A percentile compares a stretch with the other conserved stretches of the same genome.
These are phyloP conservation scores for Metschnikowia lachancei DNA, from an alignment of 805 yeast species.

Conservation along the genomic window DNA sequence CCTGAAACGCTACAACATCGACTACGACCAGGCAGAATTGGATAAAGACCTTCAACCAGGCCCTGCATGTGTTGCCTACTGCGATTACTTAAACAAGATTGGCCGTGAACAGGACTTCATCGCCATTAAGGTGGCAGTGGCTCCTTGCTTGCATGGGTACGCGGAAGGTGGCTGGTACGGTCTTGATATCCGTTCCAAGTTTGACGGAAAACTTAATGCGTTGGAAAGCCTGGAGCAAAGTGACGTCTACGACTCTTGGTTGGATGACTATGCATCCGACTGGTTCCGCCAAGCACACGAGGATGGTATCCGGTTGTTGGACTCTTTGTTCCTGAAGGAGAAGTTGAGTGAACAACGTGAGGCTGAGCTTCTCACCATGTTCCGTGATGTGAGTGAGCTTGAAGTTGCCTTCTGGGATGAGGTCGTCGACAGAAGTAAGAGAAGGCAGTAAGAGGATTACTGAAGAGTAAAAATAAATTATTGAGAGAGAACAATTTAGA, in stretches of 20 bases:
- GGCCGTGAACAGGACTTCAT: slow-evolving; percentile 57
- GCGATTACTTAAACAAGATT: slow-evolving; percentile 54
- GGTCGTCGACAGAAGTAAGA: slow-evolving; percentile 17
- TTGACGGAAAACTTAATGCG: slow-evolving; percentile 23
- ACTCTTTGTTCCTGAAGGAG: slow-evolving; percentile 33
- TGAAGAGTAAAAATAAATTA: too few species aligned
- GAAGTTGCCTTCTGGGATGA: slow-evolving; percentile 73
- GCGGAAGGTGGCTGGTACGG: slow-evolving; percentile 51
- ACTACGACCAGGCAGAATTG: slow-evolving; percentile 35
- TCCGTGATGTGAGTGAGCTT: slow-evolving; percentile 54
- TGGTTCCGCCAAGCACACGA: slow-evolving; percentile 55
- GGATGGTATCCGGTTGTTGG: slow-evolving; percentile 50
- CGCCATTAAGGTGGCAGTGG: slow-evolving; percentile 62
- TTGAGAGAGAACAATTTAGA: too few species aligned
- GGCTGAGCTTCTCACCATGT: slow-evolving; percentile 54
- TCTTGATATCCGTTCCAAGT: slow-evolving; percentile 15
- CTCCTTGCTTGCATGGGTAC: slow-evolving; percentile 78
- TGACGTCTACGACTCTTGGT: slow-evolving; percentile 50
- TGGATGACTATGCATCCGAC: slow-evolving; percentile 57
- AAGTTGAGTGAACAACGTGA: slow-evolving; percentile 44
- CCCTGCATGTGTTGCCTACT: slow-evolving; percentile 57
- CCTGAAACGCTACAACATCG: slow-evolving; percentile 37
- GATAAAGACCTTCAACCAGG: slow-evolving; percentile 49
- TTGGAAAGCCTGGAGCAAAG: slow-evolving; percentile 20
- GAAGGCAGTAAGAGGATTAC: background rate